Conservation (phyloP, 345 rosid genomes). For the Eucalyptus microcorys region DNA sequence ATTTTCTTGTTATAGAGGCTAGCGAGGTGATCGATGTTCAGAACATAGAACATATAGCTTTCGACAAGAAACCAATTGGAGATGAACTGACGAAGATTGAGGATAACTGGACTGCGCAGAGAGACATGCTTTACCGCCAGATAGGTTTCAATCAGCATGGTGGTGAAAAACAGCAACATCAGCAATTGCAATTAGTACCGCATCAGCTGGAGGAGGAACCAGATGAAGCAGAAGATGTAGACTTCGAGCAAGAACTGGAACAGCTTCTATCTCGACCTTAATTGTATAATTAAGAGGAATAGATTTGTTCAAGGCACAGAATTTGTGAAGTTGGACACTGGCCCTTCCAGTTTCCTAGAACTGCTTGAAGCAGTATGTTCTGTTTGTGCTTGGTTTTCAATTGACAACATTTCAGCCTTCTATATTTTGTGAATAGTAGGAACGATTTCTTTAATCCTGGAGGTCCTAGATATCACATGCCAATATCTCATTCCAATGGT, state of each 20-base stretch:
- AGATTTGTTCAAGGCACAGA: background rate
- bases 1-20: slow-evolving; percentile 31
- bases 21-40: slow-evolving; percentile 27
- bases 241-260: slow-evolving; percentile 26
- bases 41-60: slow-evolving; percentile 48
- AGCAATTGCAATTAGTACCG: background rate
- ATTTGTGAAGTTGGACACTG: background rate
- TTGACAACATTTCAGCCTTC: background rate
- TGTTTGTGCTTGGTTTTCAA: background rate
- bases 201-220: background rate
- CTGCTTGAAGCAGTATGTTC: background rate
- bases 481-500: background rate
- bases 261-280: slow-evolving; percentile 9
- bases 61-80: slow-evolving; percentile 27
- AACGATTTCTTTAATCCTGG: background rate
- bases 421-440: background rate
- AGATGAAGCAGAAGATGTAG: slow-evolving; percentile 9
- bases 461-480: background rate
- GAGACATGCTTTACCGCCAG: slow-evolving; percentile 22
- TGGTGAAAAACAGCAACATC: background rate
- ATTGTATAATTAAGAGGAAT: background rate
- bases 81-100: slow-evolving; percentile 24
- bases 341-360: background rate
- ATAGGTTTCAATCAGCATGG: slow-evolving; percentile 21
- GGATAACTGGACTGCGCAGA: slow-evolving; percentile 51